Conservation (phyloP, 257 asterid genomes). For the Lavandula angustifolia region DNA sequence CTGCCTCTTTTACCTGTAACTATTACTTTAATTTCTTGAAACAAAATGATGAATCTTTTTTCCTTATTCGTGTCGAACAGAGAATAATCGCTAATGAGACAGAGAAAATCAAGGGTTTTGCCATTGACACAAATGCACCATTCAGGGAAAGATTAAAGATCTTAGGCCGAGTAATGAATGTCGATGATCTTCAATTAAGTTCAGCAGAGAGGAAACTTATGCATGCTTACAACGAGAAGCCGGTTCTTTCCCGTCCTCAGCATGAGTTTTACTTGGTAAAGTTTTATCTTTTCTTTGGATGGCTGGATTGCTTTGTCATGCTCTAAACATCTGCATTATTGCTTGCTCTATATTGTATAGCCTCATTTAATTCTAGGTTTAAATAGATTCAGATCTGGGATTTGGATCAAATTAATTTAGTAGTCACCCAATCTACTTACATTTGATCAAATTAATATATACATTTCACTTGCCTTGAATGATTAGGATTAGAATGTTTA, state of each 20-base stretch:
- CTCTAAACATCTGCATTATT: background rate
- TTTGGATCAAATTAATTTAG: background rate
- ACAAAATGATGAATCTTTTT: slow-evolving; percentile 13
- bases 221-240: slow-evolving; percentile 91
- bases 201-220: slow-evolving; percentile 84
- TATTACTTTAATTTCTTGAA: background rate
- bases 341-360: background rate
- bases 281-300: background rate
- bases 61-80: slow-evolving; percentile 41
- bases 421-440: background rate
- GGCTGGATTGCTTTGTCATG: slow-evolving; percentile 1
- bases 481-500: background rate
- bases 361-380: background rate
- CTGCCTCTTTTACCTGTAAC: background rate
- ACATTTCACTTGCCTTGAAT: background rate
- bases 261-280: slow-evolving; percentile 85
- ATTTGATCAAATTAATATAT: too few relatives aligned
- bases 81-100: slow-evolving; percentile 68
- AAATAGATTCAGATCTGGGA: background rate
- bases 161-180: slow-evolving; percentile 68
- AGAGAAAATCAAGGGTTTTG: slow-evolving; percentile 76
- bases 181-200: slow-evolving; percentile 70
- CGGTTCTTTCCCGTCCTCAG: slow-evolving; percentile 93
- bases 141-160: slow-evolving; percentile 85
- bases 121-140: slow-evolving; percentile 67